Percentiles rank a stretch among this genome's conserved stretches.
Conservation (phyloP, 208 protist species). For the Tritrichomonas foetus region DNA sequence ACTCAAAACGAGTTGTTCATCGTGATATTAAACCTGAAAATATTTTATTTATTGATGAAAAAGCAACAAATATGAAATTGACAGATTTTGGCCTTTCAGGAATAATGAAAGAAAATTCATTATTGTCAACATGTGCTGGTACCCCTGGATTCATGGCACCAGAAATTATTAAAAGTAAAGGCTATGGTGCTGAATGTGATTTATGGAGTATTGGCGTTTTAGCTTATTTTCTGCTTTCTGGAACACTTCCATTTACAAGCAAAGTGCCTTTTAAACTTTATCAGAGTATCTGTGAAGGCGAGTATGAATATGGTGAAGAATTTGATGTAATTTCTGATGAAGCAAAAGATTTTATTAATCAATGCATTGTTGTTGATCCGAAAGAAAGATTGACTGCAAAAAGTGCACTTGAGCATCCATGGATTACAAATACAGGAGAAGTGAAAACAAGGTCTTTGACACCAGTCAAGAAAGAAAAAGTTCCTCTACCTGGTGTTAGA, state of each 20-base stretch:
- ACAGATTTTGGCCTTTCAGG: conserved; percentile 30
- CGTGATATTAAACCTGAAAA: conserved; percentile 27
- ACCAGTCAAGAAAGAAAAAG: too few species aligned
- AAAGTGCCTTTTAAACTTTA: neutral
- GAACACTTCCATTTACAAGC: neutral
- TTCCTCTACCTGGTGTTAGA: neutral
- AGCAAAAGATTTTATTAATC: conserved; percentile 37
- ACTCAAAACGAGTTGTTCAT: neutral
- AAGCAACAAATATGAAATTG: neutral
- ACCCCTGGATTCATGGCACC: conserved; percentile 46
- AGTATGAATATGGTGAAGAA: neutral
- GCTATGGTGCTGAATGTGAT: conserved; percentile 4
- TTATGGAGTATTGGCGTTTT: conserved; percentile 45
- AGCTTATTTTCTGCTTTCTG: neutral
- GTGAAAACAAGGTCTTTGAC: neutral
- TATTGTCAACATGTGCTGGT: conserved; percentile 30
- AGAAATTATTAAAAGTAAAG: conserved; percentile 40
- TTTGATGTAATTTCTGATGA: conserved; percentile 1
- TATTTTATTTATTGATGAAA: neutral
- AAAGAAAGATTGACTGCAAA: conserved; percentile 16
- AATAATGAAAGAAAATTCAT: neutral
- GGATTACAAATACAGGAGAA: neutral
- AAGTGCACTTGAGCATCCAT: neutral
- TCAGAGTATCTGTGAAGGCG: neutral
- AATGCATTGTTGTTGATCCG: neutral